These are phyloP conservation scores for Pseudocercospora vitis DNA, from an alignment of 2,329 filamentous ascomycete species.

Conservation along the genomic window DNA sequence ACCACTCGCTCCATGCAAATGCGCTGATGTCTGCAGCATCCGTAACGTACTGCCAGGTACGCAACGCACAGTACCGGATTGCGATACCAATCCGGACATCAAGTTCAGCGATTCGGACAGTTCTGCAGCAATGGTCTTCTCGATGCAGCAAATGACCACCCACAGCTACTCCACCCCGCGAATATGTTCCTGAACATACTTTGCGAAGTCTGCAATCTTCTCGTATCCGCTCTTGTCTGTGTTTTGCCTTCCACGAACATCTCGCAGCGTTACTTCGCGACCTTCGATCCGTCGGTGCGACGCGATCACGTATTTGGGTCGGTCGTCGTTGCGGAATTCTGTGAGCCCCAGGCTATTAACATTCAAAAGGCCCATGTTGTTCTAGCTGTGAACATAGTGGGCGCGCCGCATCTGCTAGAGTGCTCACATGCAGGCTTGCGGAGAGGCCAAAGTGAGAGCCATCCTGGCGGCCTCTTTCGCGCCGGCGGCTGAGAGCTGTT, in stretches of 20 bases:
- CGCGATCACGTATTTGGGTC: constrained; percentile 23
- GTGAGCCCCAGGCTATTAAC: constrained; percentile 20
- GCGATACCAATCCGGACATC: constrained; percentile 29
- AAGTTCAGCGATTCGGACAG: constrained; percentile 27
- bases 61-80: constrained; percentile 24
- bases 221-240: constrained; percentile 17
- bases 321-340: constrained; percentile 20
- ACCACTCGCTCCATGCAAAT: constrained; percentile 26
- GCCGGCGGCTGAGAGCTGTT: too few relatives aligned
- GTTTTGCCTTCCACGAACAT: constrained; percentile 18
- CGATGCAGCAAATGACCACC: constrained; percentile 32
- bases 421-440: too few relatives aligned
- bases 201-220: constrained; percentile 25
- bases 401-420: too few relatives aligned
- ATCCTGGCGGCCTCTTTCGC: too few relatives aligned
- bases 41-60: constrained; percentile 25
- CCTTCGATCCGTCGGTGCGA: constrained; percentile 24
- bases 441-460: too few relatives aligned
- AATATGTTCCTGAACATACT: constrained; percentile 22
- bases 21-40: not conserved
- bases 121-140: constrained; percentile 25
- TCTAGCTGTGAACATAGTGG: too few relatives aligned
- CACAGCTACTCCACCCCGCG: constrained; percentile 23
- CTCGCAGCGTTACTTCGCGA: constrained; percentile 18
- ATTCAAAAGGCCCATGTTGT: constrained; percentile 22